A percentile compares a stretch with the other conserved stretches of the same genome.
Evolutionary conservation across 768 basidiomycete genomes (phyloP).

Genomic region (Pluteus cervinus): DNA sequence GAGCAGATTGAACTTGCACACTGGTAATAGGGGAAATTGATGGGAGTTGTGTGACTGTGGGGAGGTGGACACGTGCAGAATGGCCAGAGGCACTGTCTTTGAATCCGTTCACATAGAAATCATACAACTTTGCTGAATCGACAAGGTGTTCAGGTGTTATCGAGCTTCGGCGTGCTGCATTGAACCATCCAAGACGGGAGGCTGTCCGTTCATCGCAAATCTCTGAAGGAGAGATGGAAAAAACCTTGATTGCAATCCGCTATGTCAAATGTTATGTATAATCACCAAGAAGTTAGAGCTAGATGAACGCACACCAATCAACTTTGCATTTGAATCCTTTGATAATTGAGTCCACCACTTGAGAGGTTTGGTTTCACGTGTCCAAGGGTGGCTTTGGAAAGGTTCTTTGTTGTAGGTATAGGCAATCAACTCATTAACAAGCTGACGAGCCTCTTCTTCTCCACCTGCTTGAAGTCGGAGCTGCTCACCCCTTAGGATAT

Average conservation of each 20-base stretch:
- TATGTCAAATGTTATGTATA: conserved; percentile 1
- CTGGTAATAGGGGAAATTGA: too few species aligned
- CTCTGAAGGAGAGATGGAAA: conserved; percentile 21
- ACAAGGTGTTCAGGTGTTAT: conserved; percentile 19
- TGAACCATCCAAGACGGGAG: conserved; percentile 19
- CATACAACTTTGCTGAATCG: conserved; percentile 14
- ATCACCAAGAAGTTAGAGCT: too few species aligned
- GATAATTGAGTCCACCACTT: conserved; percentile 18
- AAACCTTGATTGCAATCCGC: conserved; percentile 16
- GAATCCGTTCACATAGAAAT: conserved; percentile 14
- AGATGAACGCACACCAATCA: conserved; percentile 14
- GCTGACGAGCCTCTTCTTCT: conserved; percentile 7
- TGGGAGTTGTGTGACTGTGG: too few species aligned
- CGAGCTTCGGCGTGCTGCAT: conserved; percentile 16
- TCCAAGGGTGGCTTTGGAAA: conserved; percentile 10
- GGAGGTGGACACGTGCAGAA: conserved; percentile 11
- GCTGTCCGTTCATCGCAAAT: conserved; percentile 22
- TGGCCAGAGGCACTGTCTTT: conserved; percentile 12
- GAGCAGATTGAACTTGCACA: conserved; percentile 10
- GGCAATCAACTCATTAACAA: conserved; percentile 14
- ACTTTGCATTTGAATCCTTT: conserved; percentile 15
- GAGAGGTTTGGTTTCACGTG: conserved; percentile 9
- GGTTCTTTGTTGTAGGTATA: conserved; percentile 17
- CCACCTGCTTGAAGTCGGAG: conserved; percentile 6
- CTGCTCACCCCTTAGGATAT: conserved; percentile 16